phyloP scores from a whole-genome alignment of 2,329 filamentous ascomycete genomes.

The Aspergillus brunneoviolaceus region DNA sequence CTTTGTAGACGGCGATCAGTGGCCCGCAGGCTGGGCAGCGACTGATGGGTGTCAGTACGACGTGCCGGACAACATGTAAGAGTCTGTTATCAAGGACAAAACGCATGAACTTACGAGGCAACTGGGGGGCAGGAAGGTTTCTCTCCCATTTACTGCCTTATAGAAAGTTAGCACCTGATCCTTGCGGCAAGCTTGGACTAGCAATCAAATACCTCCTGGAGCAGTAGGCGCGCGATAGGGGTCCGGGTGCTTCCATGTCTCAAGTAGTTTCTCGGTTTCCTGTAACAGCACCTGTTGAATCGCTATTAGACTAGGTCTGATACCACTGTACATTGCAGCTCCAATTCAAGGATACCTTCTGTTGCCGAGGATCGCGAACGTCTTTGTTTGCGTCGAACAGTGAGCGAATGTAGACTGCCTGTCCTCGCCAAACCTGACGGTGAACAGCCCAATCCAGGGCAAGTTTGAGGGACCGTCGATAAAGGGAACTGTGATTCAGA shows the following conservation, averaged over 20 bases:
- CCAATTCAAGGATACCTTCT: constrained; percentile 61
- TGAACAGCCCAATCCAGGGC: constrained; percentile 95
- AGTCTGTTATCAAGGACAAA: neutral
- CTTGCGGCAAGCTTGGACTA: neutral
- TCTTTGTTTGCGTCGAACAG: constrained; percentile 92
- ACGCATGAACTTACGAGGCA: constrained; percentile 67
- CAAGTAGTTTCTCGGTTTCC: constrained; percentile 83
- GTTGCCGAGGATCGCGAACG: constrained; percentile 78
- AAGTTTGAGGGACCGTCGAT: constrained; percentile 89
- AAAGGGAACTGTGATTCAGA: constrained; percentile 61
- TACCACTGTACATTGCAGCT: neutral
- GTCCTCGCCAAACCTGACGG: constrained; percentile 88
- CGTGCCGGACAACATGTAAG: neutral
- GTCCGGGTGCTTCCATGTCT: constrained; percentile 97
- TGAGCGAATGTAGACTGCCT: constrained; percentile 91
- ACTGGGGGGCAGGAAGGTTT: constrained; percentile 76
- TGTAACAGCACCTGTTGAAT: constrained; percentile 69
- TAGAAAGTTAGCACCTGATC: constrained; percentile 18
- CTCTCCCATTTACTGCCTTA: constrained; percentile 93
- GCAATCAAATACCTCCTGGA: constrained; percentile 71
- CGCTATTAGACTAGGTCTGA: constrained; percentile 3
- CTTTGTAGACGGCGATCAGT: neutral
- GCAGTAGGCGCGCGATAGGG: constrained; percentile 87
- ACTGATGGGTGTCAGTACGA: constrained; percentile 13
- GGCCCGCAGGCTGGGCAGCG: constrained; percentile 9